Evolutionary conservation across 2,329 filamentous ascomycete genomes (phyloP).

Genomic region (Penicillium sp.): DNA sequence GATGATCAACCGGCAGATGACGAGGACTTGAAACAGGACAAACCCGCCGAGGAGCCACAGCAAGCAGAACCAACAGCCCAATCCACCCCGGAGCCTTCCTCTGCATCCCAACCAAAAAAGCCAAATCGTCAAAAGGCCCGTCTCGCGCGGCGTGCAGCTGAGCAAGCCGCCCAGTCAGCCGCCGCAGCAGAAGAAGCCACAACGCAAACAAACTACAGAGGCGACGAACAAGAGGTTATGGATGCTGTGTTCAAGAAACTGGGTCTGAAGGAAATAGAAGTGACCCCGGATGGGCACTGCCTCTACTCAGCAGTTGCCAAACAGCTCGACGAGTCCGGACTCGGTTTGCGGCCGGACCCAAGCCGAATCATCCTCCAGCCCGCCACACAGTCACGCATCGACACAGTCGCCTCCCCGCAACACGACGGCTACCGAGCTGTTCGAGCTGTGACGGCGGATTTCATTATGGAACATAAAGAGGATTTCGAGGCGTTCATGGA

Average conservation of each 20-base stretch:
- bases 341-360: conserved; percentile 33
- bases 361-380: conserved; percentile 27
- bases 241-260: conserved; percentile 54
- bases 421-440: conserved; percentile 56
- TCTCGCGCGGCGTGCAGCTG: conserved; percentile 76
- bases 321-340: conserved; percentile 53
- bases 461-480: conserved; percentile 63
- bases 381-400: conserved; percentile 25
- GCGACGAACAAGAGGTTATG: conserved; percentile 63
- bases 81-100: conserved; percentile 6
- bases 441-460: conserved; percentile 62
- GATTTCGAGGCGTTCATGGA: conserved; percentile 84
- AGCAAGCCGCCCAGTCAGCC: conserved; percentile 60
- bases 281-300: conserved; percentile 87
- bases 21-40: conserved; percentile 8
- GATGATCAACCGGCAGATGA: conserved; percentile 19
- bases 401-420: conserved; percentile 31
- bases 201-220: conserved; percentile 62
- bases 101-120: conserved; percentile 50
- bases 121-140: conserved; percentile 86
- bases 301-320: conserved; percentile 86
- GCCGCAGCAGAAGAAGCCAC: conserved; percentile 68
- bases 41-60: conserved; percentile 2
- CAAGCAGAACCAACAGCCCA: not conserved
- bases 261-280: conserved; percentile 63